Evolutionary conservation across 169 alveolate species (phyloP).

Genomic region (Eimeria acervulina): DNA sequence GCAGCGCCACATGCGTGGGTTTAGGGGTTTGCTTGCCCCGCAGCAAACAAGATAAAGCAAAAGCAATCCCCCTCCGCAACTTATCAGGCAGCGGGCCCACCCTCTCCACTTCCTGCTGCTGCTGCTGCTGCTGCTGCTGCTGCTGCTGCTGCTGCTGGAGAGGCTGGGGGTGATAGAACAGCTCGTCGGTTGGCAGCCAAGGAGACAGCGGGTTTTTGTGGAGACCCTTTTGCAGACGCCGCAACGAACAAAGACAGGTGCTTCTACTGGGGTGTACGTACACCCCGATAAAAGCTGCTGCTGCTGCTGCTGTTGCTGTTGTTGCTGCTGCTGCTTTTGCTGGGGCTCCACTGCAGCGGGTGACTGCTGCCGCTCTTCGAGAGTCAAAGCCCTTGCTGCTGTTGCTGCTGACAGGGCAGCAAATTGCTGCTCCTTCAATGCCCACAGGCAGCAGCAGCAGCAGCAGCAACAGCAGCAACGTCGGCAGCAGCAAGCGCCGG

Average conservation of each 20-base stretch:
- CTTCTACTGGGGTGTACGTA: neutral
- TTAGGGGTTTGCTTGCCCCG: neutral
- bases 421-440: neutral
- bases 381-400: constrained; percentile 14
- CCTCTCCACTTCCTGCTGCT: constrained; percentile 8
- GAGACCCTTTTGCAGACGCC: neutral
- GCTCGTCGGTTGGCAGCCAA: neutral
- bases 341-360: neutral
- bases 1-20: neutral
- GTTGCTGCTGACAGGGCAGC: neutral
- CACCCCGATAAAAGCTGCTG: constrained; percentile 19
- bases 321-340: constrained; percentile 46
- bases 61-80: neutral
- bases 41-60: neutral
- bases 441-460: constrained; percentile 1
- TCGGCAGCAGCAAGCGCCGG: constrained; percentile 12
- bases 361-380: neutral
- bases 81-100: neutral
- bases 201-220: neutral
- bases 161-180: neutral
- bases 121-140: constrained; percentile 13
- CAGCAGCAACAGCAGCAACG: constrained; percentile 21
- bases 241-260: neutral
- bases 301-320: constrained; percentile 6
- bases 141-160: constrained; percentile 26